Evolutionary conservation across 108 stramenopile species (phyloP).

Genomic region (Pseudonitzschia delicatissima): DNA sequence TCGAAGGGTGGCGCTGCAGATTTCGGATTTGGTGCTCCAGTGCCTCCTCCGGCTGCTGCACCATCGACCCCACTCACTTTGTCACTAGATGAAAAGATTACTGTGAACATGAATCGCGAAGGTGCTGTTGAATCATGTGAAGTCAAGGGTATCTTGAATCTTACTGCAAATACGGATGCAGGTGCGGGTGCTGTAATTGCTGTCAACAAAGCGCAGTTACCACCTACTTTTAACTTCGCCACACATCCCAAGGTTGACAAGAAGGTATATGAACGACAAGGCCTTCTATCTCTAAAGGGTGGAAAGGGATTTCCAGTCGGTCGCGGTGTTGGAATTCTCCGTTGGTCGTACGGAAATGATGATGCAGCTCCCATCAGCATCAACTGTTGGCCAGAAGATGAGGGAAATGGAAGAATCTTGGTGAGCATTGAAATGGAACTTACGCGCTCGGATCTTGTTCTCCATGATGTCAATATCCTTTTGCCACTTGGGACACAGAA

Average conservation of each 20-base stretch:
- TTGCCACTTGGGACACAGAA: constrained; percentile 91
- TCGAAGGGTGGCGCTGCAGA: constrained; percentile 40
- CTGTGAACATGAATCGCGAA: constrained; percentile 89
- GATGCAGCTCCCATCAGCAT: constrained; percentile 93
- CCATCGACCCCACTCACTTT: constrained; percentile 90
- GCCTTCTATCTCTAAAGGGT: constrained; percentile 89
- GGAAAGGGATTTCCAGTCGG: constrained; percentile 93
- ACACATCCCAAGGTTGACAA: constrained; percentile 98
- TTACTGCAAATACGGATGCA: constrained; percentile 95
- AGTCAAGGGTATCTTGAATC: constrained; percentile 94
- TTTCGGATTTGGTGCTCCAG: constrained; percentile 46
- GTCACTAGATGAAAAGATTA: constrained; percentile 89
- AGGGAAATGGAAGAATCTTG: constrained; percentile 88
- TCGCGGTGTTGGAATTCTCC: constrained; percentile 90
- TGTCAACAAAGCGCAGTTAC: constrained; percentile 78
- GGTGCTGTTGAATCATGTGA: constrained; percentile 90
- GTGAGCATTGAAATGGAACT: constrained; percentile 96
- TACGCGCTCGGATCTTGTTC: constrained; percentile 65
- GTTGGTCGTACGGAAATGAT: constrained; percentile 86
- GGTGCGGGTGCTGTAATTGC: constrained; percentile 79
- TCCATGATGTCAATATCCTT: constrained; percentile 93
- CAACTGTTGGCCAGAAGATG: constrained; percentile 99
- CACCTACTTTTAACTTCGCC: constrained; percentile 80
- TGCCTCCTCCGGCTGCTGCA: constrained; percentile 46
- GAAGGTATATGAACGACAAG: constrained; percentile 83